These are phyloP conservation scores for Anthoceros angustus DNA, from an alignment of 225 moss, liverwort and hornwort species.

Conservation along the genomic window DNA sequence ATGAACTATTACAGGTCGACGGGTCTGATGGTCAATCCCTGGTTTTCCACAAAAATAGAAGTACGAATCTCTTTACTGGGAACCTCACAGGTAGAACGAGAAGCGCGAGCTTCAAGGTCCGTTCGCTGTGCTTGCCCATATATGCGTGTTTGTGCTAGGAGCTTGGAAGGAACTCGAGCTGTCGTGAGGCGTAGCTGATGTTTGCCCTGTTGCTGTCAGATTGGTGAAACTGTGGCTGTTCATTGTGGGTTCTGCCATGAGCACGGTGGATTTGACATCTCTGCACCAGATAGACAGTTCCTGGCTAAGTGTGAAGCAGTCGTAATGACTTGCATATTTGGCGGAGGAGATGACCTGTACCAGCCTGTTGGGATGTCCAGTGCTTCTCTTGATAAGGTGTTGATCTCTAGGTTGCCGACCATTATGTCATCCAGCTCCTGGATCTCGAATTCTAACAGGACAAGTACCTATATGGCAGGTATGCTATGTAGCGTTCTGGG, in stretches of 20 bases:
- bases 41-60: not conserved
- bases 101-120: not conserved
- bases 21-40: not conserved
- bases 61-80: not conserved
- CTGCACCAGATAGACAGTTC: slow-evolving; percentile 37
- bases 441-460: not conserved
- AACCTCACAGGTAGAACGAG: not conserved
- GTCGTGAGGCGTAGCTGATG: not conserved
- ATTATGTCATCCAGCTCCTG: not conserved
- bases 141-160: slow-evolving; percentile 10
- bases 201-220: slow-evolving; percentile 13
- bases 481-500: slow-evolving; percentile 96
- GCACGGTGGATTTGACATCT: slow-evolving; percentile 48
- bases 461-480: slow-evolving; percentile 21
- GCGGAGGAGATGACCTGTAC: slow-evolving; percentile 89
- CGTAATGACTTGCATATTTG: slow-evolving; percentile 83
- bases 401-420: not conserved
- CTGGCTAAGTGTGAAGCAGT: slow-evolving; percentile 56
- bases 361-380: slow-evolving; percentile 79
- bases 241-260: slow-evolving; percentile 89
- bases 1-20: not conserved
- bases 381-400: slow-evolving; percentile 43
- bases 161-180: not conserved
- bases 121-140: not conserved
- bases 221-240: slow-evolving; percentile 47